Evolutionary conservation across 805 yeast species (phyloP).

Genomic region (Metschnikowia vanudenii): DNA sequence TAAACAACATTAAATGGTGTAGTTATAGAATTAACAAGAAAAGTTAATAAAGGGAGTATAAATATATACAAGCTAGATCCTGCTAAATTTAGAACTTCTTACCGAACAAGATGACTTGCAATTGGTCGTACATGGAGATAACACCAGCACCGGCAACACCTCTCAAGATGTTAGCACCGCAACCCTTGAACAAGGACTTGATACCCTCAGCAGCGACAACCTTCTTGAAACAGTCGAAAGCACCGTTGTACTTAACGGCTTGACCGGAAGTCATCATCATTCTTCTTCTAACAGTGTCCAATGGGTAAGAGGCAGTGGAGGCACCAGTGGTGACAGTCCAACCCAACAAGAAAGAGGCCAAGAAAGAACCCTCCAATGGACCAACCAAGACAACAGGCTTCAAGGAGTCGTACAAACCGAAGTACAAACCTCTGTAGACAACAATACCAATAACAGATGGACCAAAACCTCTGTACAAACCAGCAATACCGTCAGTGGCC

Average conservation of each 20-base stretch:
- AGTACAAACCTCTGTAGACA: constrained; percentile 99
- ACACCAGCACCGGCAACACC: constrained; percentile 99
- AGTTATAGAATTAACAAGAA: constrained; percentile 13
- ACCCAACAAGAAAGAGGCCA: constrained; percentile 94
- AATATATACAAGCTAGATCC: constrained; percentile 19
- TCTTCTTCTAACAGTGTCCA: constrained; percentile 99
- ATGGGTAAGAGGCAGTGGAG: constrained; percentile 98
- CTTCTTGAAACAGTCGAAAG: constrained; percentile 87
- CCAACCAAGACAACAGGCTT: constrained; percentile 95
- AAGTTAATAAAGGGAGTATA: constrained; percentile 18
- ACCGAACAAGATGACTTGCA: constrained; percentile 92
- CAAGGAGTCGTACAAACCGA: constrained; percentile 95
- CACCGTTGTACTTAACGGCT: constrained; percentile 95
- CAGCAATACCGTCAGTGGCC: constrained; percentile 95
- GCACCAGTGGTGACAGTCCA: constrained; percentile 99
- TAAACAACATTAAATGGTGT: not conserved
- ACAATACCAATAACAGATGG: constrained; percentile 97
- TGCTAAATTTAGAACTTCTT: constrained; percentile 64
- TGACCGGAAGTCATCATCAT: constrained; percentile 99
- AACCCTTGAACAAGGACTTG: constrained; percentile 93
- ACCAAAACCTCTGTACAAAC: constrained; percentile 99
- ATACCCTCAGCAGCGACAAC: constrained; percentile 97
- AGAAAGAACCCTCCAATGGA: constrained; percentile 90
- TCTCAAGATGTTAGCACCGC: constrained; percentile 99
- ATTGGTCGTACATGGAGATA: constrained; percentile 95